These are phyloP conservation scores for Closterium sp. DNA, from an alignment of 139 green algal genomes.

Conservation along the genomic window DNA sequence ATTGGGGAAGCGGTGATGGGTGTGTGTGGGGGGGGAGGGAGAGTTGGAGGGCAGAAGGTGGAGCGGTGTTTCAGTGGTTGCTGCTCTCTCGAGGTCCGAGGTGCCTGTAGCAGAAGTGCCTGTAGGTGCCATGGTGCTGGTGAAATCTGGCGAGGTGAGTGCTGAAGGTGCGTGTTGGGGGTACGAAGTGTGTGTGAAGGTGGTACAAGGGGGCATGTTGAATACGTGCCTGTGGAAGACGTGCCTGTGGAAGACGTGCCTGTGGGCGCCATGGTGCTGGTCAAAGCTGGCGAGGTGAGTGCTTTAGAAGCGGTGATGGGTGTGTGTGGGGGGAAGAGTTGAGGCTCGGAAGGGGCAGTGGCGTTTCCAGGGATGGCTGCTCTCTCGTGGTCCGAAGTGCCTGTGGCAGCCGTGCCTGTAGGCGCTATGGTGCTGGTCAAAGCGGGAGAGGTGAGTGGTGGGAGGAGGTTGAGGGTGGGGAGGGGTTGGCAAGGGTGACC, in stretches of 20 bases:
- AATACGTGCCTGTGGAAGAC: slow-evolving; percentile 19
- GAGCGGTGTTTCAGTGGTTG: too few species aligned
- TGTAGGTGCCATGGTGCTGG: slow-evolving; percentile 19
- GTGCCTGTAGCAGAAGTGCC: slow-evolving; percentile 24
- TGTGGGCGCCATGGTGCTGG: slow-evolving; percentile 24
- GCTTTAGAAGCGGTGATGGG: not conserved
- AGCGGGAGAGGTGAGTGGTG: slow-evolving; percentile 27
- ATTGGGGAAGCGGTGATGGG: not conserved
- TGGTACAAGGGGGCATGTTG: too few species aligned
- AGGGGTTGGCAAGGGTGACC: not conserved
- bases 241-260: slow-evolving; percentile 31
- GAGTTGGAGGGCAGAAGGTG: too few species aligned
- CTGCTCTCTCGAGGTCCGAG: not conserved
- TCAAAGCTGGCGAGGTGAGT: slow-evolving; percentile 37
- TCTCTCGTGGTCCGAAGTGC: not conserved
- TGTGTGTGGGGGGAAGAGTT: not conserved
- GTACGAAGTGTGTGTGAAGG: too few species aligned
- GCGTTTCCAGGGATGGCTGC: too few species aligned
- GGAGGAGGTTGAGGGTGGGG: not conserved
- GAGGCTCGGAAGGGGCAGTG: too few species aligned
- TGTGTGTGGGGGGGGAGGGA: not conserved
- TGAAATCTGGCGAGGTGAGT: slow-evolving; percentile 31
- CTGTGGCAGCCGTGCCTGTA: not conserved
- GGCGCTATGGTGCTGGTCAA: slow-evolving; percentile 28
- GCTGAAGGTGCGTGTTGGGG: not conserved